Evolutionary conservation across 2,329 filamentous ascomycete genomes (phyloP), one percentile per base, ranked within the genome.

Genomic region (Paraphaeosphaeria minitans): DNA sequence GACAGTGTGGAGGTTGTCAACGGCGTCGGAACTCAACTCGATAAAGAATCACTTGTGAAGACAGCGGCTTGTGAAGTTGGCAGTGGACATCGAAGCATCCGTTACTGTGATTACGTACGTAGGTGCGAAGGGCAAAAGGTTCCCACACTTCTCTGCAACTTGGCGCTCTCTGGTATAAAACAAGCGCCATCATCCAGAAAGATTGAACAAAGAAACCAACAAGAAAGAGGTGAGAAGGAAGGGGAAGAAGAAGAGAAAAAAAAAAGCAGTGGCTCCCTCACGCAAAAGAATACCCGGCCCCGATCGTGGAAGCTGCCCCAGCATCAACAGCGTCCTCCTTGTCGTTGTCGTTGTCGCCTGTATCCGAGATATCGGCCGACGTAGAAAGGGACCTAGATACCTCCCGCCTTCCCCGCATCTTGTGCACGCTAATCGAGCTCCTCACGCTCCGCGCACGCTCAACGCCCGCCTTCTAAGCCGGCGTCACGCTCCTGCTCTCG

Each of bases 401-500:
- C 12, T 16, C 22, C 49, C 29, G 8, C 19, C 31, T n/a, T 31
- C 31, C n/a, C n/a, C 47, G n/a, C 31, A 22, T 10, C 33, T 16
- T 50, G n/a, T 31, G 29, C 3, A 50, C 16, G 1, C 5, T 12
- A n/a, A 49, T 37, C 1, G 47, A 21, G 33, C 47, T 49, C 8
- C 31, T 19, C 29, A 35, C 47, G 19, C 47, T 50, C 16, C 29
- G 13, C 13, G 47, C 47, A 7, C 31, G 47, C 19, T 50, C 47
- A 5, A 50, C 31, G 21, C 47, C 31, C 29, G 49, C 49, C 22
- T n/a, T 52, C 50, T 53, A 53, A 53, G 66, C 64, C 22, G 68
- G 68, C 33, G 69, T 70, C 2, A 58, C 61, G 51, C 66, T 69
- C 59, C 67, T 59, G 50, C 58, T 60, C 22, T 73, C 70, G 51